Evolutionary conservation across 495 filamentous ascomycete species (phyloP), one percentile per base, ranked within the genome.

Genomic region (Trichocladium uniseriatum): DNA sequence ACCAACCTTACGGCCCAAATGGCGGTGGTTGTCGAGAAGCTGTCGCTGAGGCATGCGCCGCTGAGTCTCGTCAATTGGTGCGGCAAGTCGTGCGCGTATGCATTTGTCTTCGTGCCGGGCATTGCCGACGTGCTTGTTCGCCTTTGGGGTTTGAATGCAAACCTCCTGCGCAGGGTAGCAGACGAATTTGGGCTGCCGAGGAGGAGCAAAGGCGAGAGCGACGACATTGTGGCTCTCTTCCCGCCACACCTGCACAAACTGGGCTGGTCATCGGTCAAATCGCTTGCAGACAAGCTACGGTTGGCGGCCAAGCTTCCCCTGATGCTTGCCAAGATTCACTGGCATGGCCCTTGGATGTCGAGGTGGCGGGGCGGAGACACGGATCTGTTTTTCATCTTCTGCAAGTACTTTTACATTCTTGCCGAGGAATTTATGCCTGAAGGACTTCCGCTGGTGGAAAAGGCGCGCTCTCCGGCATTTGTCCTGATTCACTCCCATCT

Each of bases 41-140:
- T 97, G 85, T 90, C 86, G 7, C 70, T 89, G 55, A 79, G 87
- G 57, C 83, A 87, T 59, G 86, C 89, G n/a, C 86, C 92, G n/a
- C 80, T 87, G 32, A 94, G 87, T 60, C 66, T 97, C 51, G 89
- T 97, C 39, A 81, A 84, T 28, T 98, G 95, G 68, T 92, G 88
- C 60, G 92, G 91, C 43, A 96, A 94, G 65, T 87, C 89, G 14
- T 86, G 82, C 56, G 92, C 92, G 8, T 96, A 95, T 66, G 92
- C 92, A 29, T 98, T 95, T 67, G 94, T 92, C 61, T 97, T 95
- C 63, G 92, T 88, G 34, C 85, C 89, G 0, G 89, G 89, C 15
- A 77, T 95, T 48, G 84, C 89, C 32, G 90, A 96, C 57, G 79
- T 91, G 34, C 73, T 97, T 44, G 79, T 94, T 22, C 77, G 88